Conservation (phyloP, 352 stramenopile species). For the Peronospora farinosa region DNA sequence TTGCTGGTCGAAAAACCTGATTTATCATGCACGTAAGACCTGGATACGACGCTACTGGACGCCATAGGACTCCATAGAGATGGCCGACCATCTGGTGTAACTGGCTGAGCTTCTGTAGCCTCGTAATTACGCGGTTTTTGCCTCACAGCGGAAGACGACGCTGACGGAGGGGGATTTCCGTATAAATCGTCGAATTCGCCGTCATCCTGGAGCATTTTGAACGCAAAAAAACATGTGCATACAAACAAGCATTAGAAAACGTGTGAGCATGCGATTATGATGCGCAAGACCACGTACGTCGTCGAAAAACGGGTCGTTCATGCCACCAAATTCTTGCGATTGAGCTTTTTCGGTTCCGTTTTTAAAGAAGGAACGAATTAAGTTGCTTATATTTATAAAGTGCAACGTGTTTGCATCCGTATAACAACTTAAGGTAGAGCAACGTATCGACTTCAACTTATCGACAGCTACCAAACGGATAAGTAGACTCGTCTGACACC, state of each 20-base stretch:
- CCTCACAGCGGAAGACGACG: constrained; percentile 2
- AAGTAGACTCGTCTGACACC: too few species aligned
- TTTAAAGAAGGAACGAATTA: constrained; percentile 4
- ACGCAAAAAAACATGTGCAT: constrained; percentile 5
- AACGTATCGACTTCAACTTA: constrained; percentile 13
- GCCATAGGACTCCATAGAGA: constrained; percentile 13
- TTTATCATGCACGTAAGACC: constrained; percentile 23
- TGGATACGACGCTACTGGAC: constrained; percentile 23
- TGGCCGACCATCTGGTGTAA: neutral
- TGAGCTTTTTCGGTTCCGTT: constrained; percentile 9
- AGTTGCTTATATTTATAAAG: constrained; percentile 3
- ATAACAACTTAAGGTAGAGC: neutral
- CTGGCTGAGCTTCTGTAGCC: neutral
- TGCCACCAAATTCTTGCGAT: constrained; percentile 4
- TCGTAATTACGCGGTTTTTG: constrained; percentile 8
- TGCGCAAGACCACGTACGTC: neutral
- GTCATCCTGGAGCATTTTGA: constrained; percentile 40
- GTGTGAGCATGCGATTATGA: neutral
- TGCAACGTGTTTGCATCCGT: constrained; percentile 6
- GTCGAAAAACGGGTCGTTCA: constrained; percentile 38
- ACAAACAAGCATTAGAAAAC: constrained; percentile 2
- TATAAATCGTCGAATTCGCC: constrained; percentile 78
- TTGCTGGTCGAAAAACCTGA: constrained; percentile 16
- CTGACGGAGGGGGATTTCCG: constrained; percentile 17
- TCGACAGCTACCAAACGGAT: too few species aligned